A percentile compares a stretch with the other conserved stretches of the same genome.
Conservation (phyloP, 2,329 filamentous ascomycete species). For the Microsporum canis region DNA sequence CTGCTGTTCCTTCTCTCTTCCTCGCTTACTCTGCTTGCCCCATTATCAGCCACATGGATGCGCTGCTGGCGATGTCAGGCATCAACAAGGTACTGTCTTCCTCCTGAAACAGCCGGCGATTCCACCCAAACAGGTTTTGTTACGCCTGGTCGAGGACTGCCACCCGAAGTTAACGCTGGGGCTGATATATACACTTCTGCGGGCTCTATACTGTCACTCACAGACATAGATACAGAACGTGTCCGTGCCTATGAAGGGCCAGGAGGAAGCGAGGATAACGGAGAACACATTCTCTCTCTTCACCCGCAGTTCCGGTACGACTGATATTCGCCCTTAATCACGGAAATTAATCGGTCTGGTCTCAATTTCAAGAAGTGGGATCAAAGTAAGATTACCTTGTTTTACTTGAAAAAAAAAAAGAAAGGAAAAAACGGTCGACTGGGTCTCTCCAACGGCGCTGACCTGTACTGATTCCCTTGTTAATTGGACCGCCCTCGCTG, state of each 20-base stretch:
- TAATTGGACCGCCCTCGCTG: neutral
- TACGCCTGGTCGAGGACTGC: neutral
- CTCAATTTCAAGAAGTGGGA: neutral
- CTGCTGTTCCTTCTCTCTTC: neutral
- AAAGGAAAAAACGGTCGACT: slow-evolving; percentile 1
- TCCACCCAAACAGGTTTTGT: slow-evolving; percentile 3
- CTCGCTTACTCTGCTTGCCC: neutral
- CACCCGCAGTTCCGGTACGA: neutral
- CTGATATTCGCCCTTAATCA: neutral
- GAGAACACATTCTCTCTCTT: neutral
- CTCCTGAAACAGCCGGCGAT: slow-evolving; percentile 1
- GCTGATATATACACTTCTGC: neutral
- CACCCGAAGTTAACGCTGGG: neutral
- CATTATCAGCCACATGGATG: neutral
- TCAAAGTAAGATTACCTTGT: neutral
- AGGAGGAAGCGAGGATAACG: too few species aligned
- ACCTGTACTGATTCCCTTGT: neutral
- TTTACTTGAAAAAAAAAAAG: neutral
- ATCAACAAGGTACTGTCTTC: neutral
- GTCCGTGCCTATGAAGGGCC: neutral
- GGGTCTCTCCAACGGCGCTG: neutral
- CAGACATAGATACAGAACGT: neutral
- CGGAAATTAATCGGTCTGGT: neutral
- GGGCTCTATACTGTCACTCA: neutral
- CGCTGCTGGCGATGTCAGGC: neutral